Evolutionary conservation across 2,329 filamentous ascomycete species (phyloP), one percentile per base, ranked within the genome.

Genomic region (Colletotrichum horii): DNA sequence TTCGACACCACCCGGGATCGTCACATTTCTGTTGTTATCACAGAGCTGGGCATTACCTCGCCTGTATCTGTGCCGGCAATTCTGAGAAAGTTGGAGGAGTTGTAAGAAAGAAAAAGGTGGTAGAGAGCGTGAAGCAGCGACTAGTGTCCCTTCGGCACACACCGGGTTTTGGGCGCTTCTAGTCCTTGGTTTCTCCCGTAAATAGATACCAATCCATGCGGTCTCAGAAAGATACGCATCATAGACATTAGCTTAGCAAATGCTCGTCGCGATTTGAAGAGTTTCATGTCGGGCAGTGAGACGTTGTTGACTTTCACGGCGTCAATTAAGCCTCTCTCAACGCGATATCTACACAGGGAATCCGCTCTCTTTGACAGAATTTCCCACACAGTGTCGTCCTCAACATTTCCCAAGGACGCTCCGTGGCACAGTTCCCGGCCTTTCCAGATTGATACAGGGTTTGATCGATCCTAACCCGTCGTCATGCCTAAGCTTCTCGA

Each of bases 1-100:
- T 98, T 98, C 82, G 97, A 99, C 83, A 95, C 96, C 64, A 99
- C 97, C 1, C 94, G 94, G 16, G 94, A 95, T 6, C 94, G 95
- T 80, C 96, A 95, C 81, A 93, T 98, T 78, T 93, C 95, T 52
- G 94, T 96, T 84, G 93, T 99, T 55, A 92, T 98, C 66, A 98
- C 96, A 4, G 97, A 99, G 86, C 93, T 96, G 82, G 97, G 96
- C 56, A 95, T 92, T 80, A 90, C 97, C 77, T 95, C 96, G 66
- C 94, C 96, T 1, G 96, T 94, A 80, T 96, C 95, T 9, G 96
- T 98, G 56, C 94, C 96, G 14, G 87, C 89, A 36, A 87, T 91
- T 77, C 81, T 92, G 79, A 85, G 89, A 77, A 92, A 90, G 80
- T 83, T 91, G 78, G 90, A 92, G 80, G 90, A 91, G 79, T 85